Evolutionary conservation across 2,329 filamentous ascomycete species (phyloP).

Genomic region (Fusarium nisikadoi): DNA sequence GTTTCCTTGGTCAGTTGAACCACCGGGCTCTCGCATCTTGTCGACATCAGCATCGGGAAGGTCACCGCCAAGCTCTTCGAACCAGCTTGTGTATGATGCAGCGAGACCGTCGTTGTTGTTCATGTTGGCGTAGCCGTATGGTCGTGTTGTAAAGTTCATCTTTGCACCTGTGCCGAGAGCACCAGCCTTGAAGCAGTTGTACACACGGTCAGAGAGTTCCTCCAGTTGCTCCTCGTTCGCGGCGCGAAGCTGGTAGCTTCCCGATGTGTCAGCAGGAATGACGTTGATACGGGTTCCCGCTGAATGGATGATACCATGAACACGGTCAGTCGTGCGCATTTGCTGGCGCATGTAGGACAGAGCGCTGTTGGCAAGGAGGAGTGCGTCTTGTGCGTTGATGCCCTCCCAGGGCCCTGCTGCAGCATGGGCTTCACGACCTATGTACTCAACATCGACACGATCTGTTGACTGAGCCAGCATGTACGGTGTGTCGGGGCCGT

Average conservation of each 20-base stretch:
- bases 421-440: constrained; percentile 26
- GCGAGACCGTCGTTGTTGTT: constrained; percentile 46
- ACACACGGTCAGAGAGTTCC: constrained; percentile 35
- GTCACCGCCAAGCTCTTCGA: constrained; percentile 37
- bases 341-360: constrained; percentile 35
- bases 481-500: constrained; percentile 16
- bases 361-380: constrained; percentile 35
- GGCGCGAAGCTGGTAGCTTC: constrained; percentile 67
- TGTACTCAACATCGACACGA: constrained; percentile 32
- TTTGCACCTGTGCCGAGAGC: constrained; percentile 47
- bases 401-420: constrained; percentile 34
- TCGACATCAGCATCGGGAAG: constrained; percentile 41
- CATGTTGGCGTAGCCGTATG: constrained; percentile 48
- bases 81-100: constrained; percentile 37
- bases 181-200: constrained; percentile 44
- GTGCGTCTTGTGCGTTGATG: constrained; percentile 38
- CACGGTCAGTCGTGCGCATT: constrained; percentile 26
- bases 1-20: constrained; percentile 47
- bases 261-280: constrained; percentile 60
- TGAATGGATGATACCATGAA: constrained; percentile 36
- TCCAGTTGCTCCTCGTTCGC: constrained; percentile 49
- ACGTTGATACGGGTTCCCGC: constrained; percentile 38
- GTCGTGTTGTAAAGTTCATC: constrained; percentile 50
- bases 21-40: constrained; percentile 38
- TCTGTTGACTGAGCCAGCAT: constrained; percentile 34